Evolutionary conservation across 2,329 filamentous ascomycete species (phyloP).

Genomic region (Venturia pyrina): DNA sequence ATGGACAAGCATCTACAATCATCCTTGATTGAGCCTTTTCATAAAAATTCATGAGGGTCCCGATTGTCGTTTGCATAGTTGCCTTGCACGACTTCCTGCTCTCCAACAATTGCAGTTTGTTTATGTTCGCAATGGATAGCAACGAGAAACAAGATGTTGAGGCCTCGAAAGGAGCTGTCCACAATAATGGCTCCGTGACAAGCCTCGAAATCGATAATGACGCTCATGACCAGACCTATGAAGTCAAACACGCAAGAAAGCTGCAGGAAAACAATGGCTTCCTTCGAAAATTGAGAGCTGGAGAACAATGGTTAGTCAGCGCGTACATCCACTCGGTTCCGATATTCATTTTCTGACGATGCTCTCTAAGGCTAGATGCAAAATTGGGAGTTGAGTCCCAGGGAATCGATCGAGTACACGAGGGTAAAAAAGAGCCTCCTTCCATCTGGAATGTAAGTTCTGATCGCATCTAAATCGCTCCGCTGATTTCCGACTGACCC

Average conservation of each 20-base stretch:
- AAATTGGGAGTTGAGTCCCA: constrained; percentile 39
- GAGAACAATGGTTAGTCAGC: constrained; percentile 22
- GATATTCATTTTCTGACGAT: not conserved
- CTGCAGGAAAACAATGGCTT: constrained; percentile 19
- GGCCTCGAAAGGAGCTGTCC: not conserved
- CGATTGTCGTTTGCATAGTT: not conserved
- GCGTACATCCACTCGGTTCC: not conserved
- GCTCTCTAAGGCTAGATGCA: constrained; percentile 25
- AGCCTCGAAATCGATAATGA: not conserved
- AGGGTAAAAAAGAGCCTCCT: constrained; percentile 33
- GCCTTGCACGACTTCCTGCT: not conserved
- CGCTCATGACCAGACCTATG: not conserved
- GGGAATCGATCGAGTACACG: constrained; percentile 37
- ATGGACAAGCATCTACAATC: not conserved
- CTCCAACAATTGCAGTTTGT: not conserved
- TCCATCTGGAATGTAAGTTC: constrained; percentile 25
- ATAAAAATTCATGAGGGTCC: too few relatives aligned
- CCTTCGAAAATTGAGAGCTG: constrained; percentile 23
- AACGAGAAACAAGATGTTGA: not conserved
- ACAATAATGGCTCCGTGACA: not conserved
- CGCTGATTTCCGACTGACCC: not conserved
- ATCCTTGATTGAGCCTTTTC: not conserved
- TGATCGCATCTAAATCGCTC: too few relatives aligned
- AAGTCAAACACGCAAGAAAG: constrained; percentile 5
- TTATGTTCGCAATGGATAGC: not conserved